A percentile compares a stretch with the other conserved stretches of the same genome.
Evolutionary conservation across 2,329 filamentous ascomycete genomes (phyloP).

Genomic region (Aspergillus sp.): DNA sequence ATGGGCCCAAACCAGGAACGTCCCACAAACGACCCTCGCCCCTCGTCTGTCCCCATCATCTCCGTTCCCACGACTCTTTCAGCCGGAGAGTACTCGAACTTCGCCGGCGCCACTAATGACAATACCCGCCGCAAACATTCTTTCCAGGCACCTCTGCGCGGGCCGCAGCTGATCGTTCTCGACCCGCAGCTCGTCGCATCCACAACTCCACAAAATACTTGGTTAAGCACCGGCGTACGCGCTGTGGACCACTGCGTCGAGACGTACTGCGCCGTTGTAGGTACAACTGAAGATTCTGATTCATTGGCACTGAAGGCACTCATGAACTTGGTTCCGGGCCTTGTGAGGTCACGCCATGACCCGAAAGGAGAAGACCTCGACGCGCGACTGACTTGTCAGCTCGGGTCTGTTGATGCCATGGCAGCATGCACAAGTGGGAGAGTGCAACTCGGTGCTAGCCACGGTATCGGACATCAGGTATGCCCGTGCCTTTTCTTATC

Average conservation of each 20-base stretch:
- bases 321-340: conserved; percentile 41
- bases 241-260: conserved; percentile 61
- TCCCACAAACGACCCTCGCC: conserved; percentile 18
- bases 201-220: conserved; percentile 53
- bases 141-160: conserved; percentile 39
- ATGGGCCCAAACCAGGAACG: conserved; percentile 25
- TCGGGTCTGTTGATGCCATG: conserved; percentile 57
- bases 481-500: not conserved
- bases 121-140: conserved; percentile 35
- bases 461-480: conserved; percentile 55
- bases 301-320: conserved; percentile 41
- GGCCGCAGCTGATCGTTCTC: conserved; percentile 55
- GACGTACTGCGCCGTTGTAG: conserved; percentile 47
- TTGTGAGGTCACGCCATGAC: conserved; percentile 43
- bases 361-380: conserved; percentile 33
- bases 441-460: conserved; percentile 49
- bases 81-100: conserved; percentile 43
- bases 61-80: conserved; percentile 45
- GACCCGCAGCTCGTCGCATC: conserved; percentile 54
- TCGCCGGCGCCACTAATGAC: conserved; percentile 42
- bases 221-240: conserved; percentile 53
- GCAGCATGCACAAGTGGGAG: conserved; percentile 41
- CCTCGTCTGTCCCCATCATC: conserved; percentile 33
- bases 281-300: conserved; percentile 35
- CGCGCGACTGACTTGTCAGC: conserved; percentile 49